Evolutionary conservation across 2,329 filamentous ascomycete species (phyloP).

Genomic region (Sclerotinia borealis): DNA sequence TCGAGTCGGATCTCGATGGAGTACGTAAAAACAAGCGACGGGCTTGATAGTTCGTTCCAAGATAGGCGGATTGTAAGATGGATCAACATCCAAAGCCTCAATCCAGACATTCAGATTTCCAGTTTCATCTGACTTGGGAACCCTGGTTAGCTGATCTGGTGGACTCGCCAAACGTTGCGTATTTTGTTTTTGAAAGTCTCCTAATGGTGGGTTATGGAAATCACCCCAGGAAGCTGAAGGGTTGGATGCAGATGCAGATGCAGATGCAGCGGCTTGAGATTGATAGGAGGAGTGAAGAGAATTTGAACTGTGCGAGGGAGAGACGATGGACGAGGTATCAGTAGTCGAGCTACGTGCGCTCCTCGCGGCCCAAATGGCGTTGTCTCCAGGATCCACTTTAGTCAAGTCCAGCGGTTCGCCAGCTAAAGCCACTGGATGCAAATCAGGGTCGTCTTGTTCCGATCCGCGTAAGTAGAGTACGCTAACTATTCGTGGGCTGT

Average conservation of each 20-base stretch:
- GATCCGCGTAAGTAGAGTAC: conserved; percentile 72
- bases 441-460: conserved; percentile 72
- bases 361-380: conserved; percentile 37
- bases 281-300: conserved; percentile 59
- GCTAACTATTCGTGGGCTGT: conserved; percentile 72
- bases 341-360: conserved; percentile 51
- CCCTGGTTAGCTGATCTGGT: conserved; percentile 48
- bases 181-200: conserved; percentile 39
- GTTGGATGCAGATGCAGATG: conserved; percentile 28
- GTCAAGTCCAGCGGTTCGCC: conserved; percentile 60
- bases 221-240: conserved; percentile 50
- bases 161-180: conserved; percentile 40
- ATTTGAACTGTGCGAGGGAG: conserved; percentile 59
- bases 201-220: conserved; percentile 46
- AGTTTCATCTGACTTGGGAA: conserved; percentile 52
- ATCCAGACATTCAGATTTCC: conserved; percentile 76
- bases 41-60: conserved; percentile 62
- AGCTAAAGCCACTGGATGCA: conserved; percentile 67
- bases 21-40: conserved; percentile 85
- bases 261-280: conserved; percentile 39
- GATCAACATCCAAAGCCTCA: conserved; percentile 85
- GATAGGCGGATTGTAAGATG: conserved; percentile 70
- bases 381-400: conserved; percentile 37
- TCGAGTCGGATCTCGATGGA: conserved; percentile 46
- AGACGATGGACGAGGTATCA: conserved; percentile 55